Percentiles rank a stretch among this genome's conserved stretches.
Conservation (phyloP, 2,329 filamentous ascomycete genomes). For the Penicillium occitanis region DNA sequence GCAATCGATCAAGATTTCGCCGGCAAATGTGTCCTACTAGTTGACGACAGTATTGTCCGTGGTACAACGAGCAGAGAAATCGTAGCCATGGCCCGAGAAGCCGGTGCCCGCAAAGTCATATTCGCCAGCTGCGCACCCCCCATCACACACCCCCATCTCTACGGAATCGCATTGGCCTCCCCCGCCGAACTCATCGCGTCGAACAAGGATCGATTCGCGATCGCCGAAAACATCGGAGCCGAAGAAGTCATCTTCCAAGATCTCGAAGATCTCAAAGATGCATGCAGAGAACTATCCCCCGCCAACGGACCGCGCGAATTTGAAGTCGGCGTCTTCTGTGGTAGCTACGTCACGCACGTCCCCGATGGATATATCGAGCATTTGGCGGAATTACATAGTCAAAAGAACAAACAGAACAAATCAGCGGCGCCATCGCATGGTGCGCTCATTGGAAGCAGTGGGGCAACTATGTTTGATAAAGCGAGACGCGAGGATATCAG, state of each 20-base stretch:
- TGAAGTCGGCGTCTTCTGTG: slow-evolving; percentile 89
- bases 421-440: neutral
- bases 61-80: slow-evolving; percentile 81
- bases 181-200: slow-evolving; percentile 70
- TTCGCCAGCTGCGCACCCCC: slow-evolving; percentile 80
- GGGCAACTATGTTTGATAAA: slow-evolving; percentile 13
- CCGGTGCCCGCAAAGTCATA: slow-evolving; percentile 76
- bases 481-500: slow-evolving; percentile 20
- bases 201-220: slow-evolving; percentile 60
- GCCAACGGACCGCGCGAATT: slow-evolving; percentile 63
- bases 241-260: slow-evolving; percentile 76
- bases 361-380: slow-evolving; percentile 79
- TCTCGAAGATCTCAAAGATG: slow-evolving; percentile 74
- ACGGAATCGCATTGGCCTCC: slow-evolving; percentile 55
- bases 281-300: slow-evolving; percentile 69
- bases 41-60: slow-evolving; percentile 87
- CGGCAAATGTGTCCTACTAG: slow-evolving; percentile 74
- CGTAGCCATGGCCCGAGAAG: slow-evolving; percentile 79
- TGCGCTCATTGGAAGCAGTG: slow-evolving; percentile 7
- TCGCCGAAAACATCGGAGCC: slow-evolving; percentile 68
- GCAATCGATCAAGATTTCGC: slow-evolving; percentile 83
- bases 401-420: slow-evolving; percentile 16
- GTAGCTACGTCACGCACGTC: slow-evolving; percentile 79
- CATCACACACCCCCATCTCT: slow-evolving; percentile 84
- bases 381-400: slow-evolving; percentile 16